Conservation (phyloP, 495 filamentous ascomycete genomes). For the Beverwykella pulmonaria region DNA sequence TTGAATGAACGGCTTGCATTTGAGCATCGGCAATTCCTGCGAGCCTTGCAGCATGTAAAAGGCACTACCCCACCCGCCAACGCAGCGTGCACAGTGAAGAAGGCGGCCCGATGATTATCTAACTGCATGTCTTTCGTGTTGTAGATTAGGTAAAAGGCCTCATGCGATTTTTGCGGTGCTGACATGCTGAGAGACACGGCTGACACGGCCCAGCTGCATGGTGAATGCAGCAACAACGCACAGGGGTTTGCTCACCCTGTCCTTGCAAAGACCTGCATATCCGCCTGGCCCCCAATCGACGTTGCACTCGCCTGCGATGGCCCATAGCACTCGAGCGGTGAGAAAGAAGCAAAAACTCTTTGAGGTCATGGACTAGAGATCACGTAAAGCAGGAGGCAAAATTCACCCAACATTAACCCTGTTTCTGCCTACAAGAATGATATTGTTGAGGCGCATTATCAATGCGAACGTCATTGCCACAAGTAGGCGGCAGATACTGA, state of each 20-base stretch:
- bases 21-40: not conserved
- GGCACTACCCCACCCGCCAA: conserved; percentile 2
- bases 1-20: not conserved
- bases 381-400: too few relatives aligned
- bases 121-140: not conserved
- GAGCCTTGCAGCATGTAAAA: not conserved
- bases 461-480: not conserved
- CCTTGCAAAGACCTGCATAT: not conserved
- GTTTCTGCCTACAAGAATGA: too few relatives aligned
- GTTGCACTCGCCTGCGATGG: not conserved
- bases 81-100: not conserved
- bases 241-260: not conserved
- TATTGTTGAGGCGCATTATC: too few relatives aligned
- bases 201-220: conserved; percentile 10
- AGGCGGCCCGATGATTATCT: not conserved
- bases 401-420: too few relatives aligned
- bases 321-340: conserved; percentile 2
- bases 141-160: conserved; percentile 33
- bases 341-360: not conserved
- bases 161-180: conserved; percentile 37
- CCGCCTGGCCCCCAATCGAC: not conserved
- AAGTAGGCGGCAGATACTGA: not conserved
- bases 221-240: not conserved
- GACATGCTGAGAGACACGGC: conserved; percentile 26
- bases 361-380: too few relatives aligned